phyloP scores from a whole-genome alignment of 116 monocot species.

The Thalassia testudinum region DNA sequence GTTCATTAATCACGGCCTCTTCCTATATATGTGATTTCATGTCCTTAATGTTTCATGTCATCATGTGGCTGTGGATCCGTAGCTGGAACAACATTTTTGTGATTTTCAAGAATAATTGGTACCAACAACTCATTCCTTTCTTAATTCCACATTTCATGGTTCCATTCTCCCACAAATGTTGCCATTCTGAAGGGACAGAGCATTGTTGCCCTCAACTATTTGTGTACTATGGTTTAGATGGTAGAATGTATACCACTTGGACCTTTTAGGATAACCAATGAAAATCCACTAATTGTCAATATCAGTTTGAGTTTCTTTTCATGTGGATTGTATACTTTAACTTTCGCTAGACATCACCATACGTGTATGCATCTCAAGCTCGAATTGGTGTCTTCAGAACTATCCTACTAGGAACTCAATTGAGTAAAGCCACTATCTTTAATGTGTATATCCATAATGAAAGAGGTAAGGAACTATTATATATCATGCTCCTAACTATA shows the following conservation, averaged over 20 bases:
- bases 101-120: not conserved
- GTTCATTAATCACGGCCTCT: not conserved
- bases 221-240: not conserved
- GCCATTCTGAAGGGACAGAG: not conserved
- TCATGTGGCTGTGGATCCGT: not conserved
- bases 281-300: not conserved
- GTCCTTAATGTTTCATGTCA: not conserved
- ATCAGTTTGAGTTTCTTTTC: not conserved
- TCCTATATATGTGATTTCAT: not conserved
- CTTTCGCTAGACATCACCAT: not conserved
- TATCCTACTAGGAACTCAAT: conserved; percentile 1
- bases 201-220: not conserved
- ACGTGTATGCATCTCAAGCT: not conserved
- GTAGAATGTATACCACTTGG: not conserved
- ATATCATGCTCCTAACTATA: conserved; percentile 1
- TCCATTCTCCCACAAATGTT: not conserved
- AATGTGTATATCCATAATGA: not conserved
- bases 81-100: not conserved
- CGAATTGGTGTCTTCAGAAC: not conserved
- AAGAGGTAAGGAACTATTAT: not conserved
- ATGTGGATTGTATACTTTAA: not conserved
- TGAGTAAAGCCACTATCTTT: not conserved
- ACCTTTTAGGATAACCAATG: not conserved
- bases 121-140: not conserved
- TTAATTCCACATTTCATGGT: not conserved